Conservation (phyloP, 1,284 basidiomycete species). For the Cryptococcus sp. region DNA sequence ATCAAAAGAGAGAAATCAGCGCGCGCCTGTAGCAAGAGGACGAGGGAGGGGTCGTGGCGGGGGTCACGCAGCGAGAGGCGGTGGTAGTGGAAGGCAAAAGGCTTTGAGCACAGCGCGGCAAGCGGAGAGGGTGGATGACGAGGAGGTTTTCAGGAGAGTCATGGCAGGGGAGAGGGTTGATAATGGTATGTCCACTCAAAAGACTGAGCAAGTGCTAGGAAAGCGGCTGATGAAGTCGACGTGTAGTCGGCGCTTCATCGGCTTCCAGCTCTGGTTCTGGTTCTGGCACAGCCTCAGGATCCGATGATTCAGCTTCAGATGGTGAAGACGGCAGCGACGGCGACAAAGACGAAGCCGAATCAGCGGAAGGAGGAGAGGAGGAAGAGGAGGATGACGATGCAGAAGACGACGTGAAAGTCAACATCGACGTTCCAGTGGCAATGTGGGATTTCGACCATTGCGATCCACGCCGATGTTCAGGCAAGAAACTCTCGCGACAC, state of each 20-base stretch:
- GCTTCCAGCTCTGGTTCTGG: constrained; percentile 2
- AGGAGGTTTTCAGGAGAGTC: constrained; percentile 34
- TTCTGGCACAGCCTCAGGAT: constrained; percentile 13
- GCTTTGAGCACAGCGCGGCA: constrained; percentile 16
- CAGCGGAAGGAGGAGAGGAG: constrained; percentile 33
- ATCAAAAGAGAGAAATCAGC: constrained; percentile 37
- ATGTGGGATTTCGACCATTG: constrained; percentile 99
- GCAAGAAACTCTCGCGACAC: constrained; percentile 86
- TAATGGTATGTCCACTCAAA: background rate
- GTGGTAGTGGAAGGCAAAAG: constrained; percentile 37
- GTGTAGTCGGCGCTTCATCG: background rate
- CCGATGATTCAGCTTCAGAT: constrained; percentile 49
- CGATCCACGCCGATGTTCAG: constrained; percentile 90
- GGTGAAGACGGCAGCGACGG: constrained; percentile 59
- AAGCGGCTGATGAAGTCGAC: background rate
- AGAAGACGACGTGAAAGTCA: constrained; percentile 31
- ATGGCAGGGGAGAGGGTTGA: constrained; percentile 20
- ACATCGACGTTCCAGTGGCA: constrained; percentile 70
- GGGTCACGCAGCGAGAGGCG: constrained; percentile 22
- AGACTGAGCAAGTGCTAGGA: background rate
- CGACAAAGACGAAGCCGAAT: constrained; percentile 37
- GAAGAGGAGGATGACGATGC: constrained; percentile 52
- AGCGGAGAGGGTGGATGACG: constrained; percentile 23
- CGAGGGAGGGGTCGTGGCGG: constrained; percentile 36
- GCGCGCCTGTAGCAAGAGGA: constrained; percentile 22